A percentile compares a stretch with the other conserved stretches of the same genome.
Evolutionary conservation across 805 yeast genomes (phyloP).

Genomic region (Barnettozyma populi): DNA sequence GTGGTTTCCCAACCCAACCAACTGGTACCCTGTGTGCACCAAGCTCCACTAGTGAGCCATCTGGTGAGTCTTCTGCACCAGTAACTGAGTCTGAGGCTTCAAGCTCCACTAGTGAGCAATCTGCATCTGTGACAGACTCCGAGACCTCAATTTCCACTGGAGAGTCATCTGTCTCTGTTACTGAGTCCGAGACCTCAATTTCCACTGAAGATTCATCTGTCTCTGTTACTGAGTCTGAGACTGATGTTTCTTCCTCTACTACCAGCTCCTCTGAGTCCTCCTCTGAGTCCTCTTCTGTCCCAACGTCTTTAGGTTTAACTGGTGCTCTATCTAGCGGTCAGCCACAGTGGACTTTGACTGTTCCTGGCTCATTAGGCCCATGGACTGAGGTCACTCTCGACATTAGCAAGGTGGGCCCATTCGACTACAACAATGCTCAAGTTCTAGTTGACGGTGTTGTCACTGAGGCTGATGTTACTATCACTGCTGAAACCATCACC

Average conservation of each 20-base stretch:
- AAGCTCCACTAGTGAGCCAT: not conserved
- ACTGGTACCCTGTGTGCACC: conserved; percentile 22
- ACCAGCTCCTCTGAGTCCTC: conserved; percentile 4
- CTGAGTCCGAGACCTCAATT: not conserved
- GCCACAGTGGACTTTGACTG: conserved; percentile 5
- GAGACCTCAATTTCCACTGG: no score
- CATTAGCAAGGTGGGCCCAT: conserved; percentile 5
- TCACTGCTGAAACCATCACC: not conserved
- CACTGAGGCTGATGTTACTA: not conserved
- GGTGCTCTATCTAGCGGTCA: not conserved
- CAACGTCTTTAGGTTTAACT: not conserved
- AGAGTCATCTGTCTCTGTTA: no score
- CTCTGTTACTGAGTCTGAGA: not conserved
- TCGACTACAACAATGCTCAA: conserved; percentile 10
- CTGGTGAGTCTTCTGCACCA: conserved; percentile 1
- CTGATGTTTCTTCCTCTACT: not conserved
- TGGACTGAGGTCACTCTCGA: conserved; percentile 6
- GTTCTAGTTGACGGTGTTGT: conserved; percentile 10
- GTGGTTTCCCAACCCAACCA: conserved; percentile 18
- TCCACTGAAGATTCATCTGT: no score
- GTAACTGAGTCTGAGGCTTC: no score
- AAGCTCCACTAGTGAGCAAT: no score
- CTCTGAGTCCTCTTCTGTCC: conserved; percentile 3
- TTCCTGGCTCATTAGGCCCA: conserved; percentile 9
- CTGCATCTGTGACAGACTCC: no score